Evolutionary conservation across 352 stramenopile genomes (phyloP).

Genomic region (Globisporangium middletonii): DNA sequence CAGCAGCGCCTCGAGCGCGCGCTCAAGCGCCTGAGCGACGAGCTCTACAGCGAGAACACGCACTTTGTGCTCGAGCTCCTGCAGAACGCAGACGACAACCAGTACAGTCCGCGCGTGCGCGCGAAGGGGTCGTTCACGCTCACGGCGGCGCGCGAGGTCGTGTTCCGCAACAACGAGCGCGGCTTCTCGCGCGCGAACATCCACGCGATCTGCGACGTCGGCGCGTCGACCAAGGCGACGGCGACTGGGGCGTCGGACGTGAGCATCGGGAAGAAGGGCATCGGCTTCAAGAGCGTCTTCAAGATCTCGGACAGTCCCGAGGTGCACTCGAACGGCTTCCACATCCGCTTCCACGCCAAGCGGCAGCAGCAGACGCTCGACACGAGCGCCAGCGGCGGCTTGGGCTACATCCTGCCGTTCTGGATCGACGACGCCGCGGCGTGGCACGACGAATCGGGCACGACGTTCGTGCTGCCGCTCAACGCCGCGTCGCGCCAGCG

Average conservation of each 20-base stretch:
- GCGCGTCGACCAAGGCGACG: constrained; percentile 69
- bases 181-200: constrained; percentile 77
- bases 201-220: constrained; percentile 82
- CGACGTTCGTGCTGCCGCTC: constrained; percentile 74
- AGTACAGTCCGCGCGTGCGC: constrained; percentile 33
- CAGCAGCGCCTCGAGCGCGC: constrained; percentile 74
- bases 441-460: constrained; percentile 42
- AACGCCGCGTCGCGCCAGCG: constrained; percentile 39
- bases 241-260: constrained; percentile 12
- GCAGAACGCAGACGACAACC: constrained; percentile 87
- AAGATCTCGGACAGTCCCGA: constrained; percentile 78
- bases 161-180: constrained; percentile 84
- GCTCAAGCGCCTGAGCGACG: constrained; percentile 81
- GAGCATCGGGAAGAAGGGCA: constrained; percentile 89
- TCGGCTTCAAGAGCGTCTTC: constrained; percentile 91
- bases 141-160: constrained; percentile 35
- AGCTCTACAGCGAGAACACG: constrained; percentile 83
- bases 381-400: constrained; percentile 24
- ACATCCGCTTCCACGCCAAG: constrained; percentile 74
- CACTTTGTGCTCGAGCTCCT: constrained; percentile 88
- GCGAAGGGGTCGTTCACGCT: constrained; percentile 62
- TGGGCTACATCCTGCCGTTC: constrained; percentile 78
- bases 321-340: constrained; percentile 86
- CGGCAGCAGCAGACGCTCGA: constrained; percentile 12
- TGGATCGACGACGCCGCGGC: constrained; percentile 50